These are phyloP conservation scores for Lipomyces kockii DNA, from an alignment of 805 yeast genomes.

Conservation along the genomic window DNA sequence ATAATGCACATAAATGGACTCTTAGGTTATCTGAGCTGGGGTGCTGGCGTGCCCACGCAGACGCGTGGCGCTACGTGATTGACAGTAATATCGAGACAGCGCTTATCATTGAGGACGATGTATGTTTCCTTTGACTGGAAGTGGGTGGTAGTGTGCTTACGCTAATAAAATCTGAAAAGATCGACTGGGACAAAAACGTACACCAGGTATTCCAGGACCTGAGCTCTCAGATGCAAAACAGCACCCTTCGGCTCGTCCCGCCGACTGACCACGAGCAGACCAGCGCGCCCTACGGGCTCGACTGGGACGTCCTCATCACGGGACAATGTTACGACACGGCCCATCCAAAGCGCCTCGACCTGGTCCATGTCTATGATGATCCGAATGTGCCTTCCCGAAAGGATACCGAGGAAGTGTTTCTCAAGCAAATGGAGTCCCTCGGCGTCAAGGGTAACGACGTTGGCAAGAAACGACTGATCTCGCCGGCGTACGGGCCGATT, in stretches of 20 bases:
- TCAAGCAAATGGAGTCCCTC: constrained; percentile 7
- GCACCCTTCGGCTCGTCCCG: background rate
- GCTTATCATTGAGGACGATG: constrained; percentile 25
- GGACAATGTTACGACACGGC: constrained; percentile 25
- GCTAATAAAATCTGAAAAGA: constrained; percentile 2
- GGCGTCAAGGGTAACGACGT: constrained; percentile 16
- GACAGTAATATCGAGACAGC: constrained; percentile 19
- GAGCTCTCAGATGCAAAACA: constrained; percentile 12
- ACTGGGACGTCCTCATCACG: constrained; percentile 13
- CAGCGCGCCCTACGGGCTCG: constrained; percentile 16
- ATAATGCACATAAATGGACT: background rate
- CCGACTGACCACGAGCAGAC: constrained; percentile 11
- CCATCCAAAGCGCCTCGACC: constrained; percentile 19
- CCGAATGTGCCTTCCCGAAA: constrained; percentile 14
- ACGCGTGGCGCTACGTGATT: constrained; percentile 23
- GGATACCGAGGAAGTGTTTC: constrained; percentile 4
- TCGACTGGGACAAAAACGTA: constrained; percentile 13
- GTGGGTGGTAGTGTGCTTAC: background rate
- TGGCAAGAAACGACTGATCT: constrained; percentile 17
- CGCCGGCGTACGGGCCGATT: constrained; percentile 23
- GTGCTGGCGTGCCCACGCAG: constrained; percentile 26
- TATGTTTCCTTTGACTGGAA: constrained; percentile 10
- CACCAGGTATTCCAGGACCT: constrained; percentile 1
- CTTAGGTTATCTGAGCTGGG: constrained; percentile 11
- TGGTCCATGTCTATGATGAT: constrained; percentile 19